Percentiles rank a stretch among this genome's conserved stretches.
These are phyloP conservation scores for Leccinum disarticulatum DNA, from an alignment of 768 basidiomycete genomes.

Conservation along the genomic window DNA sequence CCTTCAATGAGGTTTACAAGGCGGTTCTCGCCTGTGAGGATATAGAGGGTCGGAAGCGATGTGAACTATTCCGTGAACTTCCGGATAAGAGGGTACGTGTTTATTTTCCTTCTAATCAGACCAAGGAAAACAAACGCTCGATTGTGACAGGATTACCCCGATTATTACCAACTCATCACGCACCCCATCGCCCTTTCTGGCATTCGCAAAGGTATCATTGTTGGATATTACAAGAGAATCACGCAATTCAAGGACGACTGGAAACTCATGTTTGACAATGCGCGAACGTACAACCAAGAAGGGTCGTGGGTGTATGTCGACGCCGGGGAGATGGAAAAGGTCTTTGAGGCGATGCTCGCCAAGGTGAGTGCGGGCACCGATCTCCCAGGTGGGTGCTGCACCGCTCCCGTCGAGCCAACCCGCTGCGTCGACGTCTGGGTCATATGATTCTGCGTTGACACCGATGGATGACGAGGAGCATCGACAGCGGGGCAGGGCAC, in stretches of 20 bases:
- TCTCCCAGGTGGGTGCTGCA: slow-evolving; percentile 64
- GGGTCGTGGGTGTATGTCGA: slow-evolving; percentile 94
- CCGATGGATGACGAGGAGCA: slow-evolving; percentile 83
- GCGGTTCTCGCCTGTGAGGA: slow-evolving; percentile 75
- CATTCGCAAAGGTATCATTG: slow-evolving; percentile 74
- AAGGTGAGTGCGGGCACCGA: slow-evolving; percentile 64
- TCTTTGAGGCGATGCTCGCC: slow-evolving; percentile 72
- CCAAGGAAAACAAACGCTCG: slow-evolving; percentile 10
- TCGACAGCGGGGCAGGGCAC: slow-evolving; percentile 52
- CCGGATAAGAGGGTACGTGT: slow-evolving; percentile 68
- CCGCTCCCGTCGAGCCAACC: slow-evolving; percentile 29
- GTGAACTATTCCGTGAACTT: slow-evolving; percentile 85
- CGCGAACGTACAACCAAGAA: slow-evolving; percentile 90
- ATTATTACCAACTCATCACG: slow-evolving; percentile 88
- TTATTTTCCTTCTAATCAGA: not conserved
- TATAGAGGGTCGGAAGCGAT: slow-evolving; percentile 72
- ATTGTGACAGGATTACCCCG: slow-evolving; percentile 72
- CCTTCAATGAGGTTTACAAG: slow-evolving; percentile 72
- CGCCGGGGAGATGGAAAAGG: slow-evolving; percentile 92
- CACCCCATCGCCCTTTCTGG: slow-evolving; percentile 86
- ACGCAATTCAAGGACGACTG: slow-evolving; percentile 74
- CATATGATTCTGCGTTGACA: slow-evolving; percentile 67
- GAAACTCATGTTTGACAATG: slow-evolving; percentile 92
- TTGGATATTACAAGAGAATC: slow-evolving; percentile 72
- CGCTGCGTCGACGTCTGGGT: slow-evolving; percentile 40